Evolutionary conservation across 352 stramenopile genomes (phyloP).

Genomic region (Phytophthora fragariae): DNA sequence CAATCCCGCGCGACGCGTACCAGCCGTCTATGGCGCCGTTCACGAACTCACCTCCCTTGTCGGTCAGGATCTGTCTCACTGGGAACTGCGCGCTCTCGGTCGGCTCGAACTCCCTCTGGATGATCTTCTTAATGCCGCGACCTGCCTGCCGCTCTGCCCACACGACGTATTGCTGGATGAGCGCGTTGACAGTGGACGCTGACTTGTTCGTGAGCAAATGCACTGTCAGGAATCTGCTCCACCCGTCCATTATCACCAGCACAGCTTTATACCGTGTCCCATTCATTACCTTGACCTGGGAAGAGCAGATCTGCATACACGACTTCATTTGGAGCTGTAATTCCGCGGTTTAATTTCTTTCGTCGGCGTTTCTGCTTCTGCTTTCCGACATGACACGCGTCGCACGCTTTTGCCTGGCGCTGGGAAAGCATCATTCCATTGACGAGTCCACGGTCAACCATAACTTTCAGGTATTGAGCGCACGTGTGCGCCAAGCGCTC

Average conservation of each 20-base stretch:
- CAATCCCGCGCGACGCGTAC: constrained; percentile 4
- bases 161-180: constrained; percentile 16
- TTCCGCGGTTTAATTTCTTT: constrained; percentile 6
- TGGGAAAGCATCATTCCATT: constrained; percentile 3
- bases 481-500: background rate
- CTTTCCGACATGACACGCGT: constrained; percentile 14
- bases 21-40: constrained; percentile 1
- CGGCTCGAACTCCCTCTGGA: constrained; percentile 4
- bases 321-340: constrained; percentile 6
- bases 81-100: constrained; percentile 1
- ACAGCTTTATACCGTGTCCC: constrained; percentile 8
- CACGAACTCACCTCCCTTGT: constrained; percentile 16
- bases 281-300: constrained; percentile 11
- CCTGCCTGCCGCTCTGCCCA: constrained; percentile 13
- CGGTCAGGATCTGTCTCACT: constrained; percentile 2
- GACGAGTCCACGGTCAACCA: constrained; percentile 4
- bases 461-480: constrained; percentile 11
- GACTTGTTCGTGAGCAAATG: constrained; percentile 6
- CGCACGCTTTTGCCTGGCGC: background rate
- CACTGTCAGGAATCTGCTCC: constrained; percentile 10
- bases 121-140: constrained; percentile 15
- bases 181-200: constrained; percentile 1
- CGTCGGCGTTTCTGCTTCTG: constrained; percentile 7
- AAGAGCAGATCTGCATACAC: constrained; percentile 15
- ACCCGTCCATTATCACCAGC: constrained; percentile 19